Conservation (phyloP, 169 alveolate genomes). For the Babesia bovis region DNA sequence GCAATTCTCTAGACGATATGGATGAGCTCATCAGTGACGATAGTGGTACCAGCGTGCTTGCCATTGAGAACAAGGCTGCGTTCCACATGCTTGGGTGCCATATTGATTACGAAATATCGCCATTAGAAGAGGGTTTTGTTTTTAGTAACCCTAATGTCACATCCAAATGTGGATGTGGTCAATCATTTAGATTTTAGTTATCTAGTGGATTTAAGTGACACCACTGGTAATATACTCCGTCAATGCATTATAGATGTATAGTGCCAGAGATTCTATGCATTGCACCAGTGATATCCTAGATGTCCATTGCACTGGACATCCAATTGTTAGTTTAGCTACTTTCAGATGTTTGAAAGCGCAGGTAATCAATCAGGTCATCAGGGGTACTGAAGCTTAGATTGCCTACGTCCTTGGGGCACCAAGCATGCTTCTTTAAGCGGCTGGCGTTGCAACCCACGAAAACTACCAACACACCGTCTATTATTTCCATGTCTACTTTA, state of each 20-base stretch:
- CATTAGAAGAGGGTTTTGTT: conserved; percentile 56
- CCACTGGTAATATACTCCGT: no score
- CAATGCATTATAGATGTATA: no score
- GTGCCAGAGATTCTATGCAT: no score
- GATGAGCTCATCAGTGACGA: conserved; percentile 50
- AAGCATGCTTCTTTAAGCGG: conserved; percentile 12
- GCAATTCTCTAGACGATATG: conserved; percentile 36
- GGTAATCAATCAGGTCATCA: conserved; percentile 25
- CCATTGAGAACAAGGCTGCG: conserved; percentile 63
- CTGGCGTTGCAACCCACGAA: conserved; percentile 22
- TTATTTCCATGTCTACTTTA: not conserved
- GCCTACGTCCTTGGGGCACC: conserved; percentile 41
- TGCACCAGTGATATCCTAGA: not conserved
- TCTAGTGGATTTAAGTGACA: no score
- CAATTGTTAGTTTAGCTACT: not conserved
- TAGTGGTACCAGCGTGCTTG: conserved; percentile 44
- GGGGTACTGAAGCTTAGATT: conserved; percentile 20
- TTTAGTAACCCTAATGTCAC: conserved; percentile 67
- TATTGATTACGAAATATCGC: conserved; percentile 47
- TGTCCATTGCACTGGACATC: no score
- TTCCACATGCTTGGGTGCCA: conserved; percentile 58
- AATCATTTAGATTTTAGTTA: conserved; percentile 33
- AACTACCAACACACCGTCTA: conserved; percentile 14
- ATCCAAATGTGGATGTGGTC: conserved; percentile 69
- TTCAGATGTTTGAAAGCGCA: conserved; percentile 28